phyloP scores from a whole-genome alignment of 2,329 filamentous ascomycete genomes.

The Beauveria bassiana region DNA sequence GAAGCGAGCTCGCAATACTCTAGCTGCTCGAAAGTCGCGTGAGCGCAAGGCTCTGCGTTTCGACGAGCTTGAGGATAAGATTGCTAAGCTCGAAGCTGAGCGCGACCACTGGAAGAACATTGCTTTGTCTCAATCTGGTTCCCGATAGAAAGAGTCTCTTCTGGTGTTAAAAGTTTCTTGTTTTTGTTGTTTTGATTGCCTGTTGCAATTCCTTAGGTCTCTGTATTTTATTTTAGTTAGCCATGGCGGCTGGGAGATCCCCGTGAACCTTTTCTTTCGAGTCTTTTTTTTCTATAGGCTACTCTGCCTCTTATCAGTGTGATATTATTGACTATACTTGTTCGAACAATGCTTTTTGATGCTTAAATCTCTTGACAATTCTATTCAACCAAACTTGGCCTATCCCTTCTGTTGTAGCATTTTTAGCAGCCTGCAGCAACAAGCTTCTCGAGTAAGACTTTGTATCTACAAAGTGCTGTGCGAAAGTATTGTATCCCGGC shows the following conservation, averaged over 20 bases:
- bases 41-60: constrained; percentile 75
- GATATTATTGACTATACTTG: constrained; percentile 2
- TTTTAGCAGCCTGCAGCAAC: no score
- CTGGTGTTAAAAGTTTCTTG: constrained; percentile 16
- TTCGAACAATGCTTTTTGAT: not conserved
- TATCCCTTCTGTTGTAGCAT: no score
- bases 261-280: not conserved
- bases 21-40: constrained; percentile 88
- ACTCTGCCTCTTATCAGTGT: not conserved
- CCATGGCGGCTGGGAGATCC: constrained; percentile 9
- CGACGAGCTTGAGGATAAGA: constrained; percentile 65
- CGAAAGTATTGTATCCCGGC: no score
- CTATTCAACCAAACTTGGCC: no score
- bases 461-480: no score
- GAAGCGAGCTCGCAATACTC: constrained; percentile 90
- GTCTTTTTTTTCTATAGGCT: not conserved
- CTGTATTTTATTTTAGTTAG: constrained; percentile 2
- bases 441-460: no score
- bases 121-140: constrained; percentile 35
- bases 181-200: constrained; percentile 12
- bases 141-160: constrained; percentile 20
- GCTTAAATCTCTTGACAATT: no score
- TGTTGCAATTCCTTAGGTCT: not conserved
- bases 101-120: constrained; percentile 58
- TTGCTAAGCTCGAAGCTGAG: constrained; percentile 60